Evolutionary conservation across 2,329 filamentous ascomycete species (phyloP).

Genomic region (Apiospora malaysiana): DNA sequence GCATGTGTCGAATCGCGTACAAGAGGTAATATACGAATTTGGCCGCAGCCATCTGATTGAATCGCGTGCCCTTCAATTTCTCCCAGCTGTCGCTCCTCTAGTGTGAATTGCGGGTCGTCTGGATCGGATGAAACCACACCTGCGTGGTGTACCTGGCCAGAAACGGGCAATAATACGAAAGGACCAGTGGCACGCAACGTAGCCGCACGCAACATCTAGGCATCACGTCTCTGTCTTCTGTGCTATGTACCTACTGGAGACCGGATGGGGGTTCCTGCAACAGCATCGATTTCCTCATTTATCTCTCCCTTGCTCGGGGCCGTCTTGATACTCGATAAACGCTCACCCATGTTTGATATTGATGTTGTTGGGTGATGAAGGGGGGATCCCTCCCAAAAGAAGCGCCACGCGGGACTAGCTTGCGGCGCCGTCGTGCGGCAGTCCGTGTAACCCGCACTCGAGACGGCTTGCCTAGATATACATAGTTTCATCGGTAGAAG

Average conservation of each 20-base stretch:
- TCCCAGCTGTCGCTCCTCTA: not conserved
- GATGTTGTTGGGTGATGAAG: not conserved
- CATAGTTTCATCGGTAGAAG: not conserved
- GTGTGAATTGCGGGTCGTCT: not conserved
- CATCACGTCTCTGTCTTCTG: not conserved
- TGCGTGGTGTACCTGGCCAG: not conserved
- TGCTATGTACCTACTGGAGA: not conserved
- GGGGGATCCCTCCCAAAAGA: not conserved
- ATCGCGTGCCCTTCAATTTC: not conserved
- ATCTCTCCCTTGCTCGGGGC: not conserved
- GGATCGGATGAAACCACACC: not conserved
- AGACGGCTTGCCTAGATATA: not conserved
- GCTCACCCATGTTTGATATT: not conserved
- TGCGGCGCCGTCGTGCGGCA: not conserved
- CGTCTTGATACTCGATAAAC: not conserved
- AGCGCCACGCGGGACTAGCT: not conserved
- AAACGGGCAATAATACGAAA: not conserved
- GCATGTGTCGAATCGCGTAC: not conserved
- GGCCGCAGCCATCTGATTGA: not conserved
- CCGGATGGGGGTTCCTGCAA: not conserved
- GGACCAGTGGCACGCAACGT: not conserved
- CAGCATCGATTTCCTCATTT: not conserved
- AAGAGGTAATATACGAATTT: not conserved
- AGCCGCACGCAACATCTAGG: too few relatives aligned
- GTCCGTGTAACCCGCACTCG: conserved; percentile 2